Percentiles rank a stretch among this genome's conserved stretches.
Evolutionary conservation across 2,329 filamentous ascomycete genomes (phyloP).

Genomic region (Pseudogymnoascus sp.): DNA sequence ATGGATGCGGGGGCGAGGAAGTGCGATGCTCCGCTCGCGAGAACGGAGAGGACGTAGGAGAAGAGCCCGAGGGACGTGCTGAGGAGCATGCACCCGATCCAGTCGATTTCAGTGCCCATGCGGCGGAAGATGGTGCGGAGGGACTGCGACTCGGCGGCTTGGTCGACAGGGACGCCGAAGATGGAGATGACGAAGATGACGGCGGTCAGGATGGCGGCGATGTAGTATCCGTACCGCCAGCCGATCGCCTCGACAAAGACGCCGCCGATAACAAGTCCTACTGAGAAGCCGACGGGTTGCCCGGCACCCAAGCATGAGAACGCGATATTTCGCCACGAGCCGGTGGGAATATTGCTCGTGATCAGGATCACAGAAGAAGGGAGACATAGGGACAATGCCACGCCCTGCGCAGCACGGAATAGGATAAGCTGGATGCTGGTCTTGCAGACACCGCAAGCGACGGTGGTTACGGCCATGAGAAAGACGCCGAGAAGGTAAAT

Average conservation of each 20-base stretch:
- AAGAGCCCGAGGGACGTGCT: constrained; percentile 42
- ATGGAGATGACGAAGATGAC: constrained; percentile 18
- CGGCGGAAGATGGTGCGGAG: constrained; percentile 9
- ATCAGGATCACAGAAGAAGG: constrained; percentile 44
- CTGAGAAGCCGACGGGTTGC: constrained; percentile 44
- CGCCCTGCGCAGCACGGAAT: constrained; percentile 39
- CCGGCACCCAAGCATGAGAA: constrained; percentile 44
- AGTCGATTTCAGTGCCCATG: constrained; percentile 41
- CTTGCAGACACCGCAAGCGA: constrained; percentile 37
- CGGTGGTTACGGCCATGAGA: constrained; percentile 36
- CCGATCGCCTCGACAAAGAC: constrained; percentile 41
- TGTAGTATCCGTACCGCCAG: constrained; percentile 46
- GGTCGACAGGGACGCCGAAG: constrained; percentile 17
- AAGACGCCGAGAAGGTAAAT: constrained; percentile 40
- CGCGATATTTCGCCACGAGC: constrained; percentile 41
- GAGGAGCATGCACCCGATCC: constrained; percentile 42
- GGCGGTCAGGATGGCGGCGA: constrained; percentile 34
- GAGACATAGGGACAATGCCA: constrained; percentile 41
- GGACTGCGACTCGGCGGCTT: constrained; percentile 10
- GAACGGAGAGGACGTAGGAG: constrained; percentile 36
- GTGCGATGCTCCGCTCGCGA: constrained; percentile 14
- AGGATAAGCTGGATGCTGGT: constrained; percentile 38
- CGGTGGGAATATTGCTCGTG: constrained; percentile 39
- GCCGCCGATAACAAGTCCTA: constrained; percentile 45
- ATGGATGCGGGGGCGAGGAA: constrained; percentile 22